Base-by-base conservation (phyloP, 2,329 filamentous ascomycete genomes). In the Stagonosporopsis rhizophila region DNA sequence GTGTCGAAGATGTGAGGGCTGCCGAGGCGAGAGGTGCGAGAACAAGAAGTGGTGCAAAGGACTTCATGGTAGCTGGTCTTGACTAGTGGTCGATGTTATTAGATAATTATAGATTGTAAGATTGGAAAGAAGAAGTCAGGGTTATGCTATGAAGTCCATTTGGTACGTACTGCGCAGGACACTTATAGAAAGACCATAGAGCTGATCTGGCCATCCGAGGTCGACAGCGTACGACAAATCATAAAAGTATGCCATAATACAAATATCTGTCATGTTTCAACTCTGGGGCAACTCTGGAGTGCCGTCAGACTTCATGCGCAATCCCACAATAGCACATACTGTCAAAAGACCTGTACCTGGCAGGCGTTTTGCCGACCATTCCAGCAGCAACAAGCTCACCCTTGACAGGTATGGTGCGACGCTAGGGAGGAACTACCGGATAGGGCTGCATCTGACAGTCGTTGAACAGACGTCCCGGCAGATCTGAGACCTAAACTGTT, bases 1-100 rank as follows among this genome's bases (percentile, higher is more conserved):
- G 65, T 0, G 62, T 67, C 11, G 30, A 51, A 22, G 60, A 66
- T 15, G 48, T 62, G n/a, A 73, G 61, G 27, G 62, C 66, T 9
- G 65, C 62, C 7, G 59, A 54, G 17, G 56, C 45, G 15, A 64
- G 35, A 12, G 62, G 51, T 1, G 57, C 37, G 4, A 65, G 35
- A 37, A 60, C 20, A 12, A 66, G 37, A 14, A 66, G 51, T 20
- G 57, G 30, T 3, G 61, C 19, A 12, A 60, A 59, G 14, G 56
- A 47, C 35, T 62, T 67, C 62, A 69, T 69, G 17, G 20, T 59
- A 34, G 38, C 35, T 11, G 22, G 37, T 25, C 9, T 11, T 38
- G 17, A 12, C 4, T 22, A 12, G 15, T 4, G 15, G 6, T 22
- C 12, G 7, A 6, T 6, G 28, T 7, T 6, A 51, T 28, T 52